A percentile compares a stretch with the other conserved stretches of the same genome.
Evolutionary conservation across 2,329 filamentous ascomycete species (phyloP).

Genomic region (Aureobasidium sp.): DNA sequence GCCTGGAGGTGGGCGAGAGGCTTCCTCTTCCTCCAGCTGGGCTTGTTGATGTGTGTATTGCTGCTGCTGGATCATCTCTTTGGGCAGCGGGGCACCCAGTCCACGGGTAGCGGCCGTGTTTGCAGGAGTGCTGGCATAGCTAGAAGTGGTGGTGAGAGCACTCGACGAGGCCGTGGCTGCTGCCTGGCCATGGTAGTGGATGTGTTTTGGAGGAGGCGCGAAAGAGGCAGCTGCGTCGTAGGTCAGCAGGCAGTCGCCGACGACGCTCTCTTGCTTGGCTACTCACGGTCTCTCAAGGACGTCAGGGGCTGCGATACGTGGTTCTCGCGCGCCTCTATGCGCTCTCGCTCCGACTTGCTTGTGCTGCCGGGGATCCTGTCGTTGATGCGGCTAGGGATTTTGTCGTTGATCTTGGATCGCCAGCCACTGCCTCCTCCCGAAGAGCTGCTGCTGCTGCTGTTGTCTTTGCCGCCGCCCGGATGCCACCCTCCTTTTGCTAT

Average conservation of each 20-base stretch:
- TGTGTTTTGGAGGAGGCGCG: slow-evolving; percentile 69
- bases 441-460: slow-evolving; percentile 28
- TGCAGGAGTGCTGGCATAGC: not conserved
- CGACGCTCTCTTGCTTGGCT: no score
- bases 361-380: slow-evolving; percentile 41
- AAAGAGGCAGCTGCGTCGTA: slow-evolving; percentile 52
- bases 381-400: slow-evolving; percentile 51
- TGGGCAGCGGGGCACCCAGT: slow-evolving; percentile 37
- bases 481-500: slow-evolving; percentile 45
- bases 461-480: slow-evolving; percentile 33
- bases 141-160: not conserved
- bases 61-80: slow-evolving; percentile 31
- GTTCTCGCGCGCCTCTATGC: slow-evolving; percentile 35
- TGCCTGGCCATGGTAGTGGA: slow-evolving; percentile 42
- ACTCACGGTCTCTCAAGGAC: slow-evolving; percentile 59
- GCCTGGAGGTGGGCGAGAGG: slow-evolving; percentile 45
- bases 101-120: slow-evolving; percentile 31
- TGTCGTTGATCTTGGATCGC: slow-evolving; percentile 37
- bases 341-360: slow-evolving; percentile 46
- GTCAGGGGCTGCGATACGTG: slow-evolving; percentile 59
- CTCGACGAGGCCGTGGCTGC: slow-evolving; percentile 27
- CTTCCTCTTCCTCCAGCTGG: slow-evolving; percentile 28
- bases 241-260: not conserved
- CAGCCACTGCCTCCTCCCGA: slow-evolving; percentile 17
- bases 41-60: slow-evolving; percentile 31